These are phyloP conservation scores for Tylopilus orsonianus DNA, from an alignment of 1,284 basidiomycete species.

Conservation along the genomic window DNA sequence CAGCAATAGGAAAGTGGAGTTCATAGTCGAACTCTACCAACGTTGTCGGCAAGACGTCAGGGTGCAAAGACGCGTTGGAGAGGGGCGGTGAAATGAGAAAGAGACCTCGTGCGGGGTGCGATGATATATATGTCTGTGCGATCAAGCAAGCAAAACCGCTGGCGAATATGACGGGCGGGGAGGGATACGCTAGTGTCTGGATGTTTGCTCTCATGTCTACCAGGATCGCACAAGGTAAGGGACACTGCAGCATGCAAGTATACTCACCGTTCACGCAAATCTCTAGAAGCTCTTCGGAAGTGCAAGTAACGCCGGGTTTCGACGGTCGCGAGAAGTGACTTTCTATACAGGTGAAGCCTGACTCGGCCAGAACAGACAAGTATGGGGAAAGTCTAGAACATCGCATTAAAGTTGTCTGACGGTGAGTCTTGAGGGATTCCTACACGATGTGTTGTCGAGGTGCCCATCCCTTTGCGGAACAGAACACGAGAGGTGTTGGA, in stretches of 20 bases:
- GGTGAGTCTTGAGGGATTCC: not conserved
- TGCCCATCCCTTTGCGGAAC: conserved; percentile 44
- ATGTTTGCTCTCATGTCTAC: conserved; percentile 45
- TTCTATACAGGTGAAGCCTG: conserved; percentile 61
- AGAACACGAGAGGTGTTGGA: conserved; percentile 53
- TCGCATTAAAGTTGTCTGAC: not conserved
- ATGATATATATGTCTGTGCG: conserved; percentile 66
- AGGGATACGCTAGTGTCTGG: conserved; percentile 50
- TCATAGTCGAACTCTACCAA: conserved; percentile 59
- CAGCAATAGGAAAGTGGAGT: conserved; percentile 60
- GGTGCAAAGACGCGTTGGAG: conserved; percentile 38
- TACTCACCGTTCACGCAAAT: conserved; percentile 41
- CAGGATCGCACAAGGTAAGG: not conserved
- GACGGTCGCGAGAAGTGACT: conserved; percentile 45
- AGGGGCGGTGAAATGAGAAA: conserved; percentile 59
- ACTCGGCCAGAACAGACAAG: conserved; percentile 51
- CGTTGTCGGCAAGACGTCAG: conserved; percentile 39
- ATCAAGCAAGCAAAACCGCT: conserved; percentile 46
- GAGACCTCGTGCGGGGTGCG: conserved; percentile 59
- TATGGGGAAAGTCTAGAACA: conserved; percentile 19
- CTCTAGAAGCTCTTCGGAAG: conserved; percentile 38
- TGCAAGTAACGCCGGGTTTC: conserved; percentile 14
- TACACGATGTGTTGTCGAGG: conserved; percentile 37
- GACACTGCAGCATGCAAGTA: not conserved
- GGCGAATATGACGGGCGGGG: conserved; percentile 64